phyloP scores from a whole-genome alignment of 2,329 filamentous ascomycete species.

The Monosporascus sp. region DNA sequence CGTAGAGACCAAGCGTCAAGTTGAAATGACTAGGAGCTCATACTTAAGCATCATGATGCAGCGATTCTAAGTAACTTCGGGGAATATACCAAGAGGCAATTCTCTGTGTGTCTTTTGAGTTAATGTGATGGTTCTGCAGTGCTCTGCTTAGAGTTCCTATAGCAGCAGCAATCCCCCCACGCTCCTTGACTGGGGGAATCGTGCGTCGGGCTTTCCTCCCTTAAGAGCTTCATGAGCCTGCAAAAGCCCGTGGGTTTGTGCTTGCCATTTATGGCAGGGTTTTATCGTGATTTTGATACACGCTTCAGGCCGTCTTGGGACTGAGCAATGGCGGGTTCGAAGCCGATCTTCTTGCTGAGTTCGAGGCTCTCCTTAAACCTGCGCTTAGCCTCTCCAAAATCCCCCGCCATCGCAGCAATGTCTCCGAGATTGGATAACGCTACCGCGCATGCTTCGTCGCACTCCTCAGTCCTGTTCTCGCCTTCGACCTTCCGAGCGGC shows the following conservation, averaged over 20 bases:
- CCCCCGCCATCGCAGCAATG: constrained; percentile 70
- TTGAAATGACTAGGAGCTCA: too few relatives aligned
- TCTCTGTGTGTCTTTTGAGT: too few relatives aligned
- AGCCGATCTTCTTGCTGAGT: constrained; percentile 51
- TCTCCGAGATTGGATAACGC: constrained; percentile 85
- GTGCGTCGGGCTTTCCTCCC: not conserved
- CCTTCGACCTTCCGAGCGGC: constrained; percentile 61
- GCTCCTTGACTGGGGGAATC: too few relatives aligned
- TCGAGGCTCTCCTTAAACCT: constrained; percentile 65
- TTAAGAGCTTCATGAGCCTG: too few relatives aligned
- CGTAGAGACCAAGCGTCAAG: too few relatives aligned
- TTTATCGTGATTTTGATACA: constrained; percentile 4
- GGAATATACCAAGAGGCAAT: too few relatives aligned
- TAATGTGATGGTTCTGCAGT: too few relatives aligned
- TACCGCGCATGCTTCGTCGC: constrained; percentile 76
- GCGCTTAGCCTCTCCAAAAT: constrained; percentile 57
- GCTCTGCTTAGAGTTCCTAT: too few relatives aligned
- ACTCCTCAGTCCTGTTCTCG: constrained; percentile 67
- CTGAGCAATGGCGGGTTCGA: constrained; percentile 46
- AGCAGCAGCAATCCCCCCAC: too few relatives aligned
- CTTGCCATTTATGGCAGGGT: constrained; percentile 1
- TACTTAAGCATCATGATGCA: too few relatives aligned
- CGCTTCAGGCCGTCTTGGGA: constrained; percentile 46
- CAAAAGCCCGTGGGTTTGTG: not conserved
- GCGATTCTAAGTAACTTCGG: too few relatives aligned